phyloP scores from a whole-genome alignment of 2,329 filamentous ascomycete species.

The Pseudocercospora vitis region DNA sequence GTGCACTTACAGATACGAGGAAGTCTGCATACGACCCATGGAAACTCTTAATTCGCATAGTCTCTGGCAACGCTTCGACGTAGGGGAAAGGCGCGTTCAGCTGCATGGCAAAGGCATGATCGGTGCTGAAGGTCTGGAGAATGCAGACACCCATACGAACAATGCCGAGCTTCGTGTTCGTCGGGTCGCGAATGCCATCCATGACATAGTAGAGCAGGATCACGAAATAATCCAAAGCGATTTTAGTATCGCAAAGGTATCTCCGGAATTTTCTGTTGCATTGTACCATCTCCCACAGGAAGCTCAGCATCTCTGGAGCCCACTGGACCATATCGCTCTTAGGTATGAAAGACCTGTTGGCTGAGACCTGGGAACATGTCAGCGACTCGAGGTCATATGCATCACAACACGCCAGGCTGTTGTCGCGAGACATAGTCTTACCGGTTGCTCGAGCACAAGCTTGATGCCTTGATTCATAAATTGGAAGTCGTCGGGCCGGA shows the following conservation, averaged over 20 bases:
- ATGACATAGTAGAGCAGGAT: slow-evolving; percentile 89
- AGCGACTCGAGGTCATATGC: too few species aligned
- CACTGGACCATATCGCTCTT: slow-evolving; percentile 78
- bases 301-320: slow-evolving; percentile 91
- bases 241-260: slow-evolving; percentile 94
- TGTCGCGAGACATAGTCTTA: slow-evolving; percentile 32
- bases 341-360: slow-evolving; percentile 79
- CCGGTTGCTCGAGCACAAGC: slow-evolving; percentile 75
- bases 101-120: slow-evolving; percentile 84
- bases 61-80: slow-evolving; percentile 80
- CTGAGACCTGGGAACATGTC: slow-evolving; percentile 79
- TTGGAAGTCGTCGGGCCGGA: slow-evolving; percentile 94
- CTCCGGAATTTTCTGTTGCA: slow-evolving; percentile 97
- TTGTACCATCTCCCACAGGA: slow-evolving; percentile 96
- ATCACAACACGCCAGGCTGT: slow-evolving; percentile 28
- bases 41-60: slow-evolving; percentile 81
- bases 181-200: slow-evolving; percentile 79
- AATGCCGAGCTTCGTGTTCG: slow-evolving; percentile 86
- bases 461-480: slow-evolving; percentile 61
- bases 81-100: slow-evolving; percentile 86
- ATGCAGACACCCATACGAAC: slow-evolving; percentile 98
- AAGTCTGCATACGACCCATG: slow-evolving; percentile 91
- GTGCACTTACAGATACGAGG: slow-evolving; percentile 72
- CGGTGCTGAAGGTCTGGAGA: slow-evolving; percentile 89
- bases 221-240: slow-evolving; percentile 89